Evolutionary conservation across 2,329 filamentous ascomycete genomes (phyloP), one percentile per base, ranked within the genome.

Genomic region (Colletotrichum chlorophyti): DNA sequence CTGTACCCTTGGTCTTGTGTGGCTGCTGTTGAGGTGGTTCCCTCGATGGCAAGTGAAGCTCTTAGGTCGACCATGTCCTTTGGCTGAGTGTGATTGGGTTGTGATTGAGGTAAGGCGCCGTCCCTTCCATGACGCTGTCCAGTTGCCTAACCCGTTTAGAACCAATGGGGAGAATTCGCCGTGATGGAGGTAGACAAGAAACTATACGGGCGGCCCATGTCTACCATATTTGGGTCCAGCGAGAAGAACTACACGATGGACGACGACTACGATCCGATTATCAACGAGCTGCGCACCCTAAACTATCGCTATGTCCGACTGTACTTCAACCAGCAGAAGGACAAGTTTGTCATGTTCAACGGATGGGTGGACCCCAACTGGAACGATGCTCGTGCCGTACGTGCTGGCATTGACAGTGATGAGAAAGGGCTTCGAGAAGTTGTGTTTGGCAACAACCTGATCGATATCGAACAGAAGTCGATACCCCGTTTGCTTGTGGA

Each of bases 251-350:
- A 81, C 43, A 64, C 79, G 6, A 74, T 86, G 15, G 84, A 86
- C 57, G 84, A 87, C 19, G 90, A 95, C 66, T 85, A 88, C 37
- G 92, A 96, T 67, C 92, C 92, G 3, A 83, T 95, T 21, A 78
- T 99, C 63, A 81, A 84, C 14, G 79, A 89, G 59, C 81, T 99
- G 15, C 87, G 89, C 23, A 90, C 88, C 50, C 78, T 99, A 55
- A 91, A 96, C 68, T 99, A 98, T 73, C 89, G 95, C 64, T 98
- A 99, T 70, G 89, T 99, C 62, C 90, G 92, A 46, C 93, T 99
- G 67, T 94, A 90, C 70, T 98, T 91, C 70, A 91, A 99, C 68
- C 93, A 94, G 1, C 70, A 91, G 11, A 90, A 91, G 67, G 95
- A 97, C 74, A 95, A 90, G 73, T 98, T 98, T 65, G 78, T 93